These are phyloP conservation scores for Leucoagaricus sp. DNA, from an alignment of 1,284 basidiomycete genomes.

Conservation along the genomic window DNA sequence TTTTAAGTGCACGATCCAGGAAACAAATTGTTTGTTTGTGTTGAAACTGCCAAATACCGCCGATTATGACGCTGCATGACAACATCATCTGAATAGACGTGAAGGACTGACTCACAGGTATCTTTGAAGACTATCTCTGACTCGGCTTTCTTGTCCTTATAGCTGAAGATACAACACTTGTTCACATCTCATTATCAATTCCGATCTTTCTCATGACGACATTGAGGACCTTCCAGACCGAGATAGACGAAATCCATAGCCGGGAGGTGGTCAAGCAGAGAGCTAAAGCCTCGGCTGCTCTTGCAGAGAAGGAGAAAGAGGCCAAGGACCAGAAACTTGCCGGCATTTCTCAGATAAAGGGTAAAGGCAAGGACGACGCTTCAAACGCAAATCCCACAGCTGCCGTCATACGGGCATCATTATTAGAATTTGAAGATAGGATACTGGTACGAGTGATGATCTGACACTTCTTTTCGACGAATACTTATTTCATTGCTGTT, in stretches of 20 bases:
- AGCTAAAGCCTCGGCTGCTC: constrained; percentile 33
- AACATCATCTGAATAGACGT: neutral
- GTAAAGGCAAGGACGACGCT: constrained; percentile 34
- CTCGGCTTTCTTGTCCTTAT: constrained; percentile 4
- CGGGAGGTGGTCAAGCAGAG: constrained; percentile 66
- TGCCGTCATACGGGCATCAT: constrained; percentile 20
- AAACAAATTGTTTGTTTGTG: neutral
- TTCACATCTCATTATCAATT: neutral
- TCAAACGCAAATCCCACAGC: constrained; percentile 1
- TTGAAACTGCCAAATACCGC: constrained; percentile 2
- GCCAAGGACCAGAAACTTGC: constrained; percentile 26
- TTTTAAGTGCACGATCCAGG: no score
- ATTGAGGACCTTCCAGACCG: constrained; percentile 69
- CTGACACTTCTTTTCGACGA: neutral
- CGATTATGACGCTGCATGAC: constrained; percentile 11
- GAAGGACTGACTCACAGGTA: constrained; percentile 4
- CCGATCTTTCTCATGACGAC: constrained; percentile 48
- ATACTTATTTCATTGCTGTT: neutral
- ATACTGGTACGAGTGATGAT: constrained; percentile 49
- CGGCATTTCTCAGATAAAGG: constrained; percentile 27
- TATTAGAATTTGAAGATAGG: constrained; percentile 54
- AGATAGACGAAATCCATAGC: constrained; percentile 72
- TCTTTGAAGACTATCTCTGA: constrained; percentile 1
- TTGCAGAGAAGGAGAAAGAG: constrained; percentile 38
- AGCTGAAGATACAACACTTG: neutral